These are phyloP conservation scores for Amyloporia xantha DNA, from an alignment of 768 basidiomycete species.

Conservation along the genomic window DNA sequence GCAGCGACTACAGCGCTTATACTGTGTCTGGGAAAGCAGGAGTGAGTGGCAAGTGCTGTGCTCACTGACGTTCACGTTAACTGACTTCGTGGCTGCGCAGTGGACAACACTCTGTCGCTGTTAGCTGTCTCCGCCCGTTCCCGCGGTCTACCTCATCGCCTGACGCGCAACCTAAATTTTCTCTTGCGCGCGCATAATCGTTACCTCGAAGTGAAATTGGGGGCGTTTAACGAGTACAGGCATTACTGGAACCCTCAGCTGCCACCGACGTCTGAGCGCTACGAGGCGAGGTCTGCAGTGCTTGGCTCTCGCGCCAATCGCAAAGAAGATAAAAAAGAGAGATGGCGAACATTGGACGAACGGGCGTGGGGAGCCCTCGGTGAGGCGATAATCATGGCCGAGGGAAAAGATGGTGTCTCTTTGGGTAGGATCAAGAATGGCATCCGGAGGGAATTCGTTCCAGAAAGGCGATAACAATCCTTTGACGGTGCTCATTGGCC, in stretches of 20 bases:
- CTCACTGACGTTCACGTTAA: neutral
- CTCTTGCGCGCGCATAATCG: conserved; percentile 26
- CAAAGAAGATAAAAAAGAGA: conserved; percentile 15
- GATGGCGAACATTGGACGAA: conserved; percentile 26
- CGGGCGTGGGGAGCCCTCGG: conserved; percentile 42
- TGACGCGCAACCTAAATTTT: conserved; percentile 50
- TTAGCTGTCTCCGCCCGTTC: conserved; percentile 55
- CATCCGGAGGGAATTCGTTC: neutral
- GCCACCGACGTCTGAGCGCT: conserved; percentile 5
- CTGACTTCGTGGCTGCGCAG: conserved; percentile 28
- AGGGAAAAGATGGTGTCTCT: conserved; percentile 42
- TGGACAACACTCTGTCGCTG: conserved; percentile 60
- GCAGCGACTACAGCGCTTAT: conserved; percentile 32
- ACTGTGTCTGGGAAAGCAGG: conserved; percentile 48
- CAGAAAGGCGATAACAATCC: too few relatives aligned
- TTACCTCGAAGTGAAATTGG: conserved; percentile 4
- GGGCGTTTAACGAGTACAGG: conserved; percentile 18
- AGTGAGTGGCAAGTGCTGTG: conserved; percentile 31
- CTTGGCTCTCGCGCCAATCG: conserved; percentile 5
- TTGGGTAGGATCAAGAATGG: conserved; percentile 38
- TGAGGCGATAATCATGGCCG: conserved; percentile 53
- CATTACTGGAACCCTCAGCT: conserved; percentile 13
- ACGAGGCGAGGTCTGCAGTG: neutral
- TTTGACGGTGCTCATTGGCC: too few relatives aligned
- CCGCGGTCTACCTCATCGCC: conserved; percentile 54